Base-by-base conservation (phyloP, 2,329 filamentous ascomycete species). In the Fusarium falciforme region DNA sequence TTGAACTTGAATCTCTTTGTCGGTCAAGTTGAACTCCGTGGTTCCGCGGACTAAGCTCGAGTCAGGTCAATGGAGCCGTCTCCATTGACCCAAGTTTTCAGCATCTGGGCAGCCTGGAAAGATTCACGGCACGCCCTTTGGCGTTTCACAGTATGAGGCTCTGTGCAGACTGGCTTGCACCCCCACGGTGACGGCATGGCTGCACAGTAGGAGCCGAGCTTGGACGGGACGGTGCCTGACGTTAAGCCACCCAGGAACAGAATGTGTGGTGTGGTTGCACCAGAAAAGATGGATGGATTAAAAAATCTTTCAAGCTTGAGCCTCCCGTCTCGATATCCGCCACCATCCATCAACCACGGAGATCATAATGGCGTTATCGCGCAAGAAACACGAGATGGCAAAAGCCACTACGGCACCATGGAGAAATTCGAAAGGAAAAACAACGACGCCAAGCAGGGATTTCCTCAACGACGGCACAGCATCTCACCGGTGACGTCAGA, bases 401-500 rank as follows among this genome's bases (percentile, higher is more conserved):
- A 73, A 47, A 16, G 22, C 14, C 33, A 40, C 44, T 52, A 27
- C 44, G 27, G 29, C 25, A 63, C 11, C 8, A 42, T 42, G 47
- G 70, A 76, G 40, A 33, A 42, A 59, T 42, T 49, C 9, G 38
- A 44, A 47, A 57, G 49, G 33, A 49, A 68, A 31, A 42, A 54
- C 64, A 29, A 31, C 25, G 25, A 33, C 44, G 16, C 44, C 40
- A 68, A 67, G 64, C 69, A 73, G 55, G 61, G 52, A 70, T 57
- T 12, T 29, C 49, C 60, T 67, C 38, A 52, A 52, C 58, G 38
- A 55, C 67, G 63, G 31, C 58, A 58, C 40, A 68, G 44, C 64
- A 36, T 66, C 31, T 70, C 65, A 64, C 68, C 64, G 38, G 62
- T 78, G 76, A 78, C 76, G 76, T 78, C 76, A 78, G 68, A 20